Evolutionary conservation across 306 rosid genomes (phyloP).

Genomic region (Pterocarpus macrocarpus): DNA sequence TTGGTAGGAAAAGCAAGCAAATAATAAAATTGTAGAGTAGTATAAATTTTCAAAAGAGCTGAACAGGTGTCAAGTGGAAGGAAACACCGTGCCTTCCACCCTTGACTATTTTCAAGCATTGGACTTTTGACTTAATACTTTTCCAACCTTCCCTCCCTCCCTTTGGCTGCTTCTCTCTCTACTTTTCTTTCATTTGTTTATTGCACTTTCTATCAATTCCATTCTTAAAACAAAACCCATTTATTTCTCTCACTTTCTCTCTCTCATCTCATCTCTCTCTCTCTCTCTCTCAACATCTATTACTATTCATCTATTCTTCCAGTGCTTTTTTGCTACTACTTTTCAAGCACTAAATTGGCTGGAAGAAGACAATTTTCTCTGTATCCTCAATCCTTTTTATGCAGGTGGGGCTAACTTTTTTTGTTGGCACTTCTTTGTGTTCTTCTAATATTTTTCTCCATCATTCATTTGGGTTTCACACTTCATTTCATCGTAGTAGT

Average conservation of each 20-base stretch:
- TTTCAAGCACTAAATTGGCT: conserved; percentile 53
- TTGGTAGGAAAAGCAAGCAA: background rate
- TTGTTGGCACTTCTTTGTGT: background rate
- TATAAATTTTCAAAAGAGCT: background rate
- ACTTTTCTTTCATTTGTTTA: conserved; percentile 31
- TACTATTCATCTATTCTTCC: background rate
- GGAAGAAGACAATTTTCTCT: conserved; percentile 31
- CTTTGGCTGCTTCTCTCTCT: conserved; percentile 45
- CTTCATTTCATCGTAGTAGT: background rate
- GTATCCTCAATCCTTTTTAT: background rate
- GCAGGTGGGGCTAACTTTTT: conserved; percentile 46
- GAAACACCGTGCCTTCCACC: conserved; percentile 64
- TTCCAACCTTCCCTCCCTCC: conserved; percentile 53
- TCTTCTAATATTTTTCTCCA: background rate
- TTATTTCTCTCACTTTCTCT: conserved; percentile 11
- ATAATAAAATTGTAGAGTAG: conserved; percentile 12
- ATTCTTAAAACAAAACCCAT: conserved; percentile 12
- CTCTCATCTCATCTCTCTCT: background rate
- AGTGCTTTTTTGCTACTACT: conserved; percentile 41
- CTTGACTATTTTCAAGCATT: conserved; percentile 65
- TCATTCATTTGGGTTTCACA: background rate
- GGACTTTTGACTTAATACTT: conserved; percentile 91
- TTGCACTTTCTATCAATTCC: conserved; percentile 25
- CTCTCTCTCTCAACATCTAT: background rate
- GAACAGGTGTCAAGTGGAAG: conserved; percentile 34